Evolutionary conservation across 352 stramenopile species (phyloP).

Genomic region (Paralagenidium karlingii): DNA sequence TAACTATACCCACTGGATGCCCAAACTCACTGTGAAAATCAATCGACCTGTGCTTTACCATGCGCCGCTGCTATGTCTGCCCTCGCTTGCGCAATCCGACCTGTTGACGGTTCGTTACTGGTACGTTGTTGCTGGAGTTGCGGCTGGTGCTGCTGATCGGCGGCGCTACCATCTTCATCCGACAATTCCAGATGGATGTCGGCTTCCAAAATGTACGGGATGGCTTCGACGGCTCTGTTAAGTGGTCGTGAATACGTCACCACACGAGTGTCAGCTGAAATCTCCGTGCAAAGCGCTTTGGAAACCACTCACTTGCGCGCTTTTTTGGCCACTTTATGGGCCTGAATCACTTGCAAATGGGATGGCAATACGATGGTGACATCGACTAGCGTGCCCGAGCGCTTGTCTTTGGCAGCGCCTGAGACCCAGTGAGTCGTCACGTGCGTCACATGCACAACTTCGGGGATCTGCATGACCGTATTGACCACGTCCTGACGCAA

Average conservation of each 20-base stretch:
- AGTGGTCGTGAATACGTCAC: background rate
- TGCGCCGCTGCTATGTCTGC: too few relatives aligned
- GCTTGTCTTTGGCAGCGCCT: conserved; percentile 19
- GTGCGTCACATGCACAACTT: conserved; percentile 62
- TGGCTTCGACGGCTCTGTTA: conserved; percentile 57
- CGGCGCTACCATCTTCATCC: too few relatives aligned
- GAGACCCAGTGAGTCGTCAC: conserved; percentile 75
- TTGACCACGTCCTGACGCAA: conserved; percentile 58
- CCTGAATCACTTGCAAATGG: conserved; percentile 62
- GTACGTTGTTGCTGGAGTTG: too few relatives aligned
- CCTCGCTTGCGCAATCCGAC: too few relatives aligned
- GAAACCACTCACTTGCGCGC: conserved; percentile 32
- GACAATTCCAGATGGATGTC: conserved; percentile 78
- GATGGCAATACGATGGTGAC: conserved; percentile 65
- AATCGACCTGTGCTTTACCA: too few relatives aligned
- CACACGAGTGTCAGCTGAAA: background rate
- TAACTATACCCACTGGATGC: too few relatives aligned
- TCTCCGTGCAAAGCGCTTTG: background rate
- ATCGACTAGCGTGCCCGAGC: conserved; percentile 57
- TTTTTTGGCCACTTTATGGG: conserved; percentile 54
- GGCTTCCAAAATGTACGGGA: conserved; percentile 62
- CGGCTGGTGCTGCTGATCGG: too few relatives aligned
- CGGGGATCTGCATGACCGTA: conserved; percentile 42
- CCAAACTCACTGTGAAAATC: too few relatives aligned
- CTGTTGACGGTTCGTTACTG: too few relatives aligned